Conservation (phyloP, 345 rosid genomes). For the Dipteronia sinensis region DNA sequence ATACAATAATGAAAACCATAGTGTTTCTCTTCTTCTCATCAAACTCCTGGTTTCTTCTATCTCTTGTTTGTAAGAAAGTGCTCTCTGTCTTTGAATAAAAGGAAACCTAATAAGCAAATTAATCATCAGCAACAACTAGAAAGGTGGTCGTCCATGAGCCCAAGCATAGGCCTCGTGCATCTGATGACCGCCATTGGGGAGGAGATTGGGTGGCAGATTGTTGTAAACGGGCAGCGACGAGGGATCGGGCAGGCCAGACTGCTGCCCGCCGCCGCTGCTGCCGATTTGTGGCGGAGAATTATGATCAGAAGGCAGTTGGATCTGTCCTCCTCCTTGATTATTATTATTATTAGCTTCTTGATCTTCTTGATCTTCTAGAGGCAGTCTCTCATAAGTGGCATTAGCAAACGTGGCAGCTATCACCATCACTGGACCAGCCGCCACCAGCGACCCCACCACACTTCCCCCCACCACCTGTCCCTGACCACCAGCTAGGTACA, state of each 20-base stretch:
- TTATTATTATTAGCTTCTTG: slow-evolving; percentile 29
- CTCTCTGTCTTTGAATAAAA: slow-evolving; percentile 17
- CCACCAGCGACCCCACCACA: slow-evolving; percentile 67
- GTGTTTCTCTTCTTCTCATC: slow-evolving; percentile 19
- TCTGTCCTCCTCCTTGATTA: slow-evolving; percentile 28
- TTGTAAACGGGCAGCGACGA: slow-evolving; percentile 51
- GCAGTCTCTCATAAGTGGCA: slow-evolving; percentile 81
- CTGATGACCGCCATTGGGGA: slow-evolving; percentile 55
- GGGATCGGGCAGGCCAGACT: slow-evolving; percentile 46
- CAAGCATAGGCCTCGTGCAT: slow-evolving; percentile 67
- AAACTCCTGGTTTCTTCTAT: not conserved
- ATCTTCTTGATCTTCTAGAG: slow-evolving; percentile 66
- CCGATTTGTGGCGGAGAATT: slow-evolving; percentile 57
- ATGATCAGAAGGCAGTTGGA: slow-evolving; percentile 36
- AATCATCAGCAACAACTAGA: slow-evolving; percentile 20
- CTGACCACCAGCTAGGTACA: slow-evolving; percentile 73
- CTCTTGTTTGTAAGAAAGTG: slow-evolving; percentile 6
- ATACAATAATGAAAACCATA: slow-evolving; percentile 21
- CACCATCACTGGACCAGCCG: slow-evolving; percentile 82
- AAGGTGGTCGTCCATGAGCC: slow-evolving; percentile 64
- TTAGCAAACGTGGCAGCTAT: slow-evolving; percentile 85
- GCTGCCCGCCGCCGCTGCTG: slow-evolving; percentile 41
- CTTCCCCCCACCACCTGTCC: slow-evolving; percentile 87
- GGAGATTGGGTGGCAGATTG: slow-evolving; percentile 52
- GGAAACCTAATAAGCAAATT: slow-evolving; percentile 10